Evolutionary conservation across 345 rosid genomes (phyloP).

Genomic region (Pseudoturritis turrita): DNA sequence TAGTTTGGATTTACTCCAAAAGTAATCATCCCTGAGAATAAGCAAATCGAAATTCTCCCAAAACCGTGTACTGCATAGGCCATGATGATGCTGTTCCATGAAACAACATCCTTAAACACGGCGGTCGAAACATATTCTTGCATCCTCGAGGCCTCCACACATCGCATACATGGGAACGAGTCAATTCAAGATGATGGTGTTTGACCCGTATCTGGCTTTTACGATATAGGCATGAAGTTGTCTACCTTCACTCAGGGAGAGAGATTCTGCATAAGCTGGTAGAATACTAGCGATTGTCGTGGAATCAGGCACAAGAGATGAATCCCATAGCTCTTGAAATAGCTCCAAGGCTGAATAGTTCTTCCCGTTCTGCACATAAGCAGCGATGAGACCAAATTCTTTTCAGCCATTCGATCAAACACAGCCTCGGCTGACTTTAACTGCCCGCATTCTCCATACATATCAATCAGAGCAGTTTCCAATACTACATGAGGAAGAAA

Average conservation of each 20-base stretch:
- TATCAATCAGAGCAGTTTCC: constrained; percentile 66
- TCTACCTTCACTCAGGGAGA: constrained; percentile 46
- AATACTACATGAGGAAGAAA: constrained; percentile 57
- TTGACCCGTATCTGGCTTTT: constrained; percentile 37
- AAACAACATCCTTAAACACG: constrained; percentile 46
- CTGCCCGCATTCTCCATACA: constrained; percentile 51
- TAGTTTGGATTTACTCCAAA: constrained; percentile 48
- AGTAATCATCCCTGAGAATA: constrained; percentile 51
- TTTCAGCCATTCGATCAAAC: constrained; percentile 42
- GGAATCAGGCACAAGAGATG: constrained; percentile 46
- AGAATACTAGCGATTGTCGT: constrained; percentile 54
- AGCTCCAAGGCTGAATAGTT: constrained; percentile 45
- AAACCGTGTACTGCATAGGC: constrained; percentile 66
- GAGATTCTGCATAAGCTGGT: constrained; percentile 65
- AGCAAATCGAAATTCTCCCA: constrained; percentile 41
- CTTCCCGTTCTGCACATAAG: constrained; percentile 48
- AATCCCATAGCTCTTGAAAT: constrained; percentile 42
- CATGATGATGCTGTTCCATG: constrained; percentile 82
- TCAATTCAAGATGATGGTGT: constrained; percentile 54
- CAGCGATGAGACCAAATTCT: constrained; percentile 60
- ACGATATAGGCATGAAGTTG: constrained; percentile 48
- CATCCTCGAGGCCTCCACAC: constrained; percentile 62
- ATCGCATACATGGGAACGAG: constrained; percentile 60
- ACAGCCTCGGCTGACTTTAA: constrained; percentile 42
- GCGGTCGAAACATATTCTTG: constrained; percentile 50